phyloP scores from a whole-genome alignment of 305 asterid genomes.

The Rubia tinctorum region DNA sequence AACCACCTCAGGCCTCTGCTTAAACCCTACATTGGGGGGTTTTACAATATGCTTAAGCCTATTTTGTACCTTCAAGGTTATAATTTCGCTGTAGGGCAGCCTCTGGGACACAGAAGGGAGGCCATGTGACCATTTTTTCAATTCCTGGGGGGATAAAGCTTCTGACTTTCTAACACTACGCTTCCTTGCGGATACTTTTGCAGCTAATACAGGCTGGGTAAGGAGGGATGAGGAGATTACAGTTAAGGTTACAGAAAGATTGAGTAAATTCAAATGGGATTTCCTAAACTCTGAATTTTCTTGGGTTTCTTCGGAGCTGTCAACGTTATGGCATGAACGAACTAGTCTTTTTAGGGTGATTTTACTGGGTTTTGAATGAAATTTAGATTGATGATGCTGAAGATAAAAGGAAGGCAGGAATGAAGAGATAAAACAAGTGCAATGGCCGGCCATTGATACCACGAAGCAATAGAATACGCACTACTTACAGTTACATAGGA shows the following conservation, averaged over 20 bases:
- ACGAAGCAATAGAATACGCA: neutral
- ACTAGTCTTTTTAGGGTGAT: conserved; percentile 17
- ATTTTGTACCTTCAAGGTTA: conserved; percentile 65
- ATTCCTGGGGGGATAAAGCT: conserved; percentile 58
- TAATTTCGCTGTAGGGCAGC: conserved; percentile 65
- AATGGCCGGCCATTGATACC: conserved; percentile 42
- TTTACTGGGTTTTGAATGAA: conserved; percentile 29
- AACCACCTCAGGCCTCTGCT: conserved; percentile 69
- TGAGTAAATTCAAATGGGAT: conserved; percentile 40
- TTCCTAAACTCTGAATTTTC: conserved; percentile 30
- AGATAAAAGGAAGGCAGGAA: conserved; percentile 34
- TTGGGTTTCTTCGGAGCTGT: conserved; percentile 30
- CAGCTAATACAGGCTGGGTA: conserved; percentile 57
- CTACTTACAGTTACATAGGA: conserved; percentile 12
- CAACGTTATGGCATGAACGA: conserved; percentile 18
- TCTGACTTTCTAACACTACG: conserved; percentile 55
- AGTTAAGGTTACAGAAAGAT: conserved; percentile 63
- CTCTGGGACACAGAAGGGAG: conserved; percentile 74
- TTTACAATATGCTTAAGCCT: conserved; percentile 76
- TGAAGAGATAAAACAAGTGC: conserved; percentile 36
- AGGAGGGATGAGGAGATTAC: conserved; percentile 70
- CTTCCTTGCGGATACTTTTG: conserved; percentile 71
- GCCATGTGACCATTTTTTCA: conserved; percentile 79
- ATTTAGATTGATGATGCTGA: conserved; percentile 34
- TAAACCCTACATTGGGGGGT: conserved; percentile 47